These are phyloP conservation scores for Russula virescens DNA, from an alignment of 768 basidiomycete genomes.

Conservation along the genomic window DNA sequence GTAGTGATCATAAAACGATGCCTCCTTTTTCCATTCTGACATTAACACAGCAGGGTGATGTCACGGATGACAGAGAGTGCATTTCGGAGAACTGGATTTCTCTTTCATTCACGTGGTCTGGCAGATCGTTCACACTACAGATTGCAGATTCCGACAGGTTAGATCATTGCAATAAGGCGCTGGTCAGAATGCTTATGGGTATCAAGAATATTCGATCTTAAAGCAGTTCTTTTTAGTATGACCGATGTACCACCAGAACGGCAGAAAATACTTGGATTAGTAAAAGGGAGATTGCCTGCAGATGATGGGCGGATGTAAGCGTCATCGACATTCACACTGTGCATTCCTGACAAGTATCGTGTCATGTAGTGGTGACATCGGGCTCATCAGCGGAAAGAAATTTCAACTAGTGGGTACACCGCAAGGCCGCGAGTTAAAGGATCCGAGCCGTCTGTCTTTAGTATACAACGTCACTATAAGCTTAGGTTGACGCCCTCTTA, in stretches of 20 bases:
- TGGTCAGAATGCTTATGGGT: background rate
- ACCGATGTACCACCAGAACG: constrained; percentile 79
- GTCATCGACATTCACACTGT: background rate
- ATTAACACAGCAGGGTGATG: background rate
- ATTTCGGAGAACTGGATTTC: constrained; percentile 46
- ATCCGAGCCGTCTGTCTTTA: constrained; percentile 49
- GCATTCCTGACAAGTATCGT: constrained; percentile 4
- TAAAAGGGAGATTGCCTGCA: constrained; percentile 74
- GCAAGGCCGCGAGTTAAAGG: constrained; percentile 79
- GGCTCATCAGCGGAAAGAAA: constrained; percentile 55
- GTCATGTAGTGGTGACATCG: constrained; percentile 47
- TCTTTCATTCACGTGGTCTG: constrained; percentile 67
- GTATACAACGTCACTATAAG: constrained; percentile 1
- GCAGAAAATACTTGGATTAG: constrained; percentile 83
- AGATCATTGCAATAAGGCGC: background rate
- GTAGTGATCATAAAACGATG: background rate
- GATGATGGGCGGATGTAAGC: constrained; percentile 63
- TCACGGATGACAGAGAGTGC: background rate
- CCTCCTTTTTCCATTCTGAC: background rate
- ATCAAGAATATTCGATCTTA: constrained; percentile 73
- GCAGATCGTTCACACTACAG: constrained; percentile 56
- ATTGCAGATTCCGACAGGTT: constrained; percentile 78
- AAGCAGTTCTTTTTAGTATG: constrained; percentile 54
- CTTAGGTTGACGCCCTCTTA: background rate
- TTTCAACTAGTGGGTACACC: constrained; percentile 87